These are phyloP conservation scores for Colletotrichum tropicale DNA, from an alignment of 2,329 filamentous ascomycete species.

Conservation along the genomic window DNA sequence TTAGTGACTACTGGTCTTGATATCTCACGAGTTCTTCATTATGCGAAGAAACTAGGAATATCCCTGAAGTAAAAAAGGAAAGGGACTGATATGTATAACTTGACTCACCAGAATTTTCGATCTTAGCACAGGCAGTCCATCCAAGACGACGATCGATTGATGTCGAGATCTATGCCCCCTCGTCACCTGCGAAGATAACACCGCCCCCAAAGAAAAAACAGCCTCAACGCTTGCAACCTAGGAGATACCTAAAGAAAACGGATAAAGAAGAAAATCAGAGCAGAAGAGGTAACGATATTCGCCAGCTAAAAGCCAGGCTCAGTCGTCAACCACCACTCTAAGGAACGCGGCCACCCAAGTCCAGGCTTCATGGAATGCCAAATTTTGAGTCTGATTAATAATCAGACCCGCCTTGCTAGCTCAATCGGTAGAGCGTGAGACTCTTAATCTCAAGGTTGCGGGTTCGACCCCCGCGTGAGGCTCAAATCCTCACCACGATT, in stretches of 20 bases:
- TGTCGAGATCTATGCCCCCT: neutral
- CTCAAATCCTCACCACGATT: slow-evolving; percentile 21
- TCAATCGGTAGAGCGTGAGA: slow-evolving; percentile 78
- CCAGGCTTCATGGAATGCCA: too few species aligned
- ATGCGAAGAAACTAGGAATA: too few species aligned
- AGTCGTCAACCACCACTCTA: neutral
- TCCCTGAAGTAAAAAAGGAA: neutral
- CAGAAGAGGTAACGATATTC: neutral
- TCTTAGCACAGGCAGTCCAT: too few species aligned
- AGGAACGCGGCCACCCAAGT: too few species aligned
- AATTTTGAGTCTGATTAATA: neutral
- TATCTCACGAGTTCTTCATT: too few species aligned
- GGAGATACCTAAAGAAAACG: neutral
- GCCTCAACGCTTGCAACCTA: neutral
- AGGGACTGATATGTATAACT: too few species aligned
- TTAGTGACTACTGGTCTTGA: too few species aligned
- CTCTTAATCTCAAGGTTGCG: slow-evolving; percentile 52
- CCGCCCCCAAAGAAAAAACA: neutral
- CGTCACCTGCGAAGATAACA: neutral
- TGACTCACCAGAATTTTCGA: too few species aligned
- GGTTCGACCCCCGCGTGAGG: slow-evolving; percentile 29
- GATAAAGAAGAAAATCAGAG: neutral
- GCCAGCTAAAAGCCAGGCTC: neutral
- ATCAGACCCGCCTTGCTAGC: slow-evolving; percentile 47
- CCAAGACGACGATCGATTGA: neutral